Percentiles rank a stretch among this genome's conserved stretches.
These are phyloP conservation scores for Phaeosphaeriaceae sp. DNA, from an alignment of 2,329 filamentous ascomycete genomes.

Conservation along the genomic window DNA sequence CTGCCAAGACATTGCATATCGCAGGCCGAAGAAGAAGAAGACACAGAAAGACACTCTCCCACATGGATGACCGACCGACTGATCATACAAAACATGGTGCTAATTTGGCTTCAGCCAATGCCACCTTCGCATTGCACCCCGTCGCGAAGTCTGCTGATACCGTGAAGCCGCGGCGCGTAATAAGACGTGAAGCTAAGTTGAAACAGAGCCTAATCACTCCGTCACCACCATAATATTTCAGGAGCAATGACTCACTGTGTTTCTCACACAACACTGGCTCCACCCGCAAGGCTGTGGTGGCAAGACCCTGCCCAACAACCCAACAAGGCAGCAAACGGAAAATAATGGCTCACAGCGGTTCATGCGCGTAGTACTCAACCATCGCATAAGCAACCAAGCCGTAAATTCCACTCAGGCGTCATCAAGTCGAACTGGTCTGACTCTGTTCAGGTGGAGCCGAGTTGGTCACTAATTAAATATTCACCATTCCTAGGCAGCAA, in stretches of 20 bases:
- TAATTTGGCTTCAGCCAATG: conserved; percentile 24
- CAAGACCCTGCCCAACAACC: conserved; percentile 6
- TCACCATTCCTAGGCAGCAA: not conserved
- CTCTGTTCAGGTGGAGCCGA: no score
- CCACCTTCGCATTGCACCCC: conserved; percentile 24
- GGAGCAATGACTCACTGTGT: conserved; percentile 17
- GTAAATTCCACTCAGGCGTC: not conserved
- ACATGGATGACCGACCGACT: conserved; percentile 1
- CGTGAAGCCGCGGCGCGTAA: conserved; percentile 29
- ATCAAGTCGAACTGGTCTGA: no score
- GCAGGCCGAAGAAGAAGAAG: no score
- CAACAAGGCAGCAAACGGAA: conserved; percentile 4
- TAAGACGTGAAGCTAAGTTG: conserved; percentile 2
- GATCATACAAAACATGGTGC: conserved; percentile 11
- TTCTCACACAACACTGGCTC: conserved; percentile 1
- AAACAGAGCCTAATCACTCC: conserved; percentile 14
- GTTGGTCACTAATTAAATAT: no score
- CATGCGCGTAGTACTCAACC: not conserved
- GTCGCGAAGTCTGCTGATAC: conserved; percentile 36
- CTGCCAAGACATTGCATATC: conserved; percentile 7
- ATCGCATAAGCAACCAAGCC: not conserved
- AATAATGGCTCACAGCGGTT: conserved; percentile 3
- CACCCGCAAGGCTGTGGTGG: conserved; percentile 6
- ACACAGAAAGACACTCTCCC: conserved; percentile 23
- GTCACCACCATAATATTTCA: conserved; percentile 13